A percentile compares a stretch with the other conserved stretches of the same genome.
Evolutionary conservation across 768 basidiomycete genomes (phyloP).

Genomic region (Hygrophorus russula): DNA sequence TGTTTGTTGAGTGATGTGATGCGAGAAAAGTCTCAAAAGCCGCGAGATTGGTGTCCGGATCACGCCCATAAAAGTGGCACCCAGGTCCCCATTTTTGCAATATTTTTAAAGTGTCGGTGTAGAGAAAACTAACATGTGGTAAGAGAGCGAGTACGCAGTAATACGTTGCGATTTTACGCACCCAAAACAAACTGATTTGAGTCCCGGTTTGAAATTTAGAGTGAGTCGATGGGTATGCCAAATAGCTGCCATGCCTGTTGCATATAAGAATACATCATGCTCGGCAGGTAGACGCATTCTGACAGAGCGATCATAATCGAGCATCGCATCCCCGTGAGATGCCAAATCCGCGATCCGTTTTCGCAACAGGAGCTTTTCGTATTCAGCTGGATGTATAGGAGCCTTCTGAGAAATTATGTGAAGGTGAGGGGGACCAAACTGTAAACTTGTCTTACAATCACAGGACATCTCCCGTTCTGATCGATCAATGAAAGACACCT

Average conservation of each 20-base stretch:
- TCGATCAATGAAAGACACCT: constrained; percentile 47
- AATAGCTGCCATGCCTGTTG: constrained; percentile 69
- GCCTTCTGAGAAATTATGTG: constrained; percentile 40
- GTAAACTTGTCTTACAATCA: constrained; percentile 53
- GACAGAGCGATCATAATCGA: constrained; percentile 24
- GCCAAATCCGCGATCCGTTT: constrained; percentile 54
- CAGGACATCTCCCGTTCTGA: constrained; percentile 24
- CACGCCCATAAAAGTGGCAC: constrained; percentile 58
- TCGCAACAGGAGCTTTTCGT: constrained; percentile 60
- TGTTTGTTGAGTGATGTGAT: constrained; percentile 7
- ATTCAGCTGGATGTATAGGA: constrained; percentile 39
- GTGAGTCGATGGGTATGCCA: constrained; percentile 60
- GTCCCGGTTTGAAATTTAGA: constrained; percentile 26
- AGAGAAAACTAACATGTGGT: constrained; percentile 47
- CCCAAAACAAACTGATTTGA: constrained; percentile 75
- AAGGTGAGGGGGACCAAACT: constrained; percentile 37
- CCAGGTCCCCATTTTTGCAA: constrained; percentile 76
- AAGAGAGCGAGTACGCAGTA: background rate
- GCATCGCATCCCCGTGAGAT: constrained; percentile 30
- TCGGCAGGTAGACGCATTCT: constrained; percentile 25
- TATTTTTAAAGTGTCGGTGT: constrained; percentile 69
- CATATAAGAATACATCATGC: constrained; percentile 60
- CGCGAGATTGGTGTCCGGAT: constrained; percentile 48
- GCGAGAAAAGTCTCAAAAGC: constrained; percentile 38
- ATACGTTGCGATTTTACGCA: constrained; percentile 18